Percentiles rank a stretch among this genome's conserved stretches.
These are phyloP conservation scores for Exophiala sp. DNA, from an alignment of 2,329 filamentous ascomycete species.

Conservation along the genomic window DNA sequence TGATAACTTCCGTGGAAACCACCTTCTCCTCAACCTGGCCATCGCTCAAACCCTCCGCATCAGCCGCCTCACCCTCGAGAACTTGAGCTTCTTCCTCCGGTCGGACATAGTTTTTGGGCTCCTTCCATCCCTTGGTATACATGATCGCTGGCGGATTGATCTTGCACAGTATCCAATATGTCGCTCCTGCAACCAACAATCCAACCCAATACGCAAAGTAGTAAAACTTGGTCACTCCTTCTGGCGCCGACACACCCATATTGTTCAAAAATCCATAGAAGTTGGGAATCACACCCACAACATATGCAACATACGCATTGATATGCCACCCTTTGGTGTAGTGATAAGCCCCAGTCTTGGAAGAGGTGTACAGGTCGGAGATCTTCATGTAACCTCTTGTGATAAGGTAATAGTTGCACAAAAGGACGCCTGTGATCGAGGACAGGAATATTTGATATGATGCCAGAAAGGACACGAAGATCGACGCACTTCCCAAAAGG, in stretches of 20 bases:
- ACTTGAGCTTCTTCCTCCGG: constrained; percentile 6
- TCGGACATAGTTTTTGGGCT: constrained; percentile 36
- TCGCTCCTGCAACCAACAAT: constrained; percentile 42
- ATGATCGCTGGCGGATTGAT: constrained; percentile 23
- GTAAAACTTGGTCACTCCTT: constrained; percentile 47
- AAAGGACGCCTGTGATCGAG: constrained; percentile 42
- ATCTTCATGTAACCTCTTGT: constrained; percentile 36
- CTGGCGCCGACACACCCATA: constrained; percentile 38
- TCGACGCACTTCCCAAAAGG: constrained; percentile 53
- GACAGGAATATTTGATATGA: constrained; percentile 38
- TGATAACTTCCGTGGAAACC: too few species aligned
- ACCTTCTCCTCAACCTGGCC: neutral
- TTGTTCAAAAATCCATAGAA: constrained; percentile 43
- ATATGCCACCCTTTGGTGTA: constrained; percentile 37
- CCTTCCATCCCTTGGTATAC: constrained; percentile 32
- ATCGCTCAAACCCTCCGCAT: constrained; percentile 7
- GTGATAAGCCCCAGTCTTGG: constrained; percentile 32
- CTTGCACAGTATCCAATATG: constrained; percentile 29
- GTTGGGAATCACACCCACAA: constrained; percentile 33
- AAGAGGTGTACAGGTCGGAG: constrained; percentile 35
- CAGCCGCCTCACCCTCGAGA: constrained; percentile 9
- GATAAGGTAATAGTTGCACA: constrained; percentile 45
- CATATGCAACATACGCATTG: constrained; percentile 16
- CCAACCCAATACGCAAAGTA: constrained; percentile 56
- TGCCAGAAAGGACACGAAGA: constrained; percentile 41